Conservation (phyloP, 345 rosid species). For the Eucalyptus pauciflora region DNA sequence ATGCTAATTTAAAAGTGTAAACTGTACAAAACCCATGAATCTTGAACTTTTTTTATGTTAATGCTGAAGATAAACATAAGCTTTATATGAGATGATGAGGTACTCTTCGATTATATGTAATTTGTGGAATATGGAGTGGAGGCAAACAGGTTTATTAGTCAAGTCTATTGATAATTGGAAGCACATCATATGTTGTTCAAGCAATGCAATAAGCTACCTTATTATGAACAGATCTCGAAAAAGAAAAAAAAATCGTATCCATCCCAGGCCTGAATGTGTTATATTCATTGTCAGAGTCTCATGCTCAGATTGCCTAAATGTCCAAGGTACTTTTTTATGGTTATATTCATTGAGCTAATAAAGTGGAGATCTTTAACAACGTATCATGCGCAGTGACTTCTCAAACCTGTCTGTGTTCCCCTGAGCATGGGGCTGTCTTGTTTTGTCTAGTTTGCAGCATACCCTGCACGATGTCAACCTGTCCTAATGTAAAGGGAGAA, state of each 20-base stretch:
- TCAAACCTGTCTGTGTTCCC: neutral
- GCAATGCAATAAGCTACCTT: neutral
- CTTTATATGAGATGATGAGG: neutral
- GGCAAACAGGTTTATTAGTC: neutral
- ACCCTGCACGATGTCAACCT: neutral
- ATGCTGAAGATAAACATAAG: neutral
- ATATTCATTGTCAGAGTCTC: neutral
- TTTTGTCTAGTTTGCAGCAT: neutral
- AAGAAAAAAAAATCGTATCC: neutral
- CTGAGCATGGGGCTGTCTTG: neutral
- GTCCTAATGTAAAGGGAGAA: neutral
- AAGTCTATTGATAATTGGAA: neutral
- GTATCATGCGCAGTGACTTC: neutral
- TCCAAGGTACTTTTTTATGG: neutral
- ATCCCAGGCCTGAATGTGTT: neutral
- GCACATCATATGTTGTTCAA: neutral
- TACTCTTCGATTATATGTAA: neutral
- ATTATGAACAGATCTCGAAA: neutral
- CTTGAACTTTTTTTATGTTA: neutral
- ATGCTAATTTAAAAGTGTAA: neutral
- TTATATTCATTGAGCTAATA: neutral
- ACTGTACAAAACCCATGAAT: neutral
- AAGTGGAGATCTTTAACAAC: neutral
- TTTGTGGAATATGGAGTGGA: neutral
- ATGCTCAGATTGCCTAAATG: neutral